Conservation (phyloP, 2,329 filamentous ascomycete species). For the Graphilbum sp. region DNA sequence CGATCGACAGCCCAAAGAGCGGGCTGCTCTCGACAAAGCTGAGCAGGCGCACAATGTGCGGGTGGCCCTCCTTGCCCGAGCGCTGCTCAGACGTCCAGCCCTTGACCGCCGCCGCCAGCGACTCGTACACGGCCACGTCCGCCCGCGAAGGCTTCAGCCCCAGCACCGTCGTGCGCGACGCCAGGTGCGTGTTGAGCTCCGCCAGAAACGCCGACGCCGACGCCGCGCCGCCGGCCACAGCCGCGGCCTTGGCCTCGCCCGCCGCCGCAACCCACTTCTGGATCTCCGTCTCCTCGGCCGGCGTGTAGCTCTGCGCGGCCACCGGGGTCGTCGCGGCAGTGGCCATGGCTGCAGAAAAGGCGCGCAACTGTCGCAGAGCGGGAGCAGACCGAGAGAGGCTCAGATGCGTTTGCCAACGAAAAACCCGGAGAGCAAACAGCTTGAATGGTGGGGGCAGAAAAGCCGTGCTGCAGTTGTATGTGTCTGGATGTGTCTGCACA, state of each 20-base stretch:
- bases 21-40: constrained; percentile 90
- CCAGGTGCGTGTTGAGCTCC: constrained; percentile 72
- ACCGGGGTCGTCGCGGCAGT: constrained; percentile 42
- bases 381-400: constrained; percentile 16
- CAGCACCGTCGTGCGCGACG: constrained; percentile 74
- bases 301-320: constrained; percentile 52
- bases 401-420: constrained; percentile 7
- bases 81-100: constrained; percentile 73
- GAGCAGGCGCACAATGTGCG: constrained; percentile 78
- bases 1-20: constrained; percentile 54
- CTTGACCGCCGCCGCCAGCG: constrained; percentile 59
- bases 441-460: constrained; percentile 11
- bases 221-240: constrained; percentile 40
- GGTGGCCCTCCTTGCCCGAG: constrained; percentile 76
- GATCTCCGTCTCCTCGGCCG: constrained; percentile 72
- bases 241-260: constrained; percentile 43
- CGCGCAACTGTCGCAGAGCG: constrained; percentile 12
- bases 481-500: background rate
- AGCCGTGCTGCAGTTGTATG: background rate
- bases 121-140: constrained; percentile 69
- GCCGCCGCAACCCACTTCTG: constrained; percentile 76
- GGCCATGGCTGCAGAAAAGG: background rate
- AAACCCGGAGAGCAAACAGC: constrained; percentile 27
- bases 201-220: constrained; percentile 57
- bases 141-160: constrained; percentile 80